These are phyloP conservation scores for Fusarium xyrophilum DNA, from an alignment of 2,329 filamentous ascomycete species.

Conservation along the genomic window DNA sequence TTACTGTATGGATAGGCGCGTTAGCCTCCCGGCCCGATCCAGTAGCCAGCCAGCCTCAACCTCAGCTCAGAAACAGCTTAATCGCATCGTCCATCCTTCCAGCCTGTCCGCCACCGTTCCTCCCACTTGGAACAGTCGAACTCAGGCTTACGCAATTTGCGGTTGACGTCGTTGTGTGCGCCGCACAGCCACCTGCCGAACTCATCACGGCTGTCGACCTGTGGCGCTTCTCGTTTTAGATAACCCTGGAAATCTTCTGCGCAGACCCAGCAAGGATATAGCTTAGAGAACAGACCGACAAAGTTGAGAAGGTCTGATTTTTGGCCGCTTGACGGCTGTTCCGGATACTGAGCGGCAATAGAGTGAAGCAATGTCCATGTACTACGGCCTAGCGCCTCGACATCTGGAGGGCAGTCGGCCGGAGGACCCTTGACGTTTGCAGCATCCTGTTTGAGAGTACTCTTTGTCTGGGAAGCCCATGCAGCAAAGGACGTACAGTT, in stretches of 20 bases:
- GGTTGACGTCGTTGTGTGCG: slow-evolving; percentile 86
- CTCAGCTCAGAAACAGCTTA: slow-evolving; percentile 44
- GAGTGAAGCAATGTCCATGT: slow-evolving; percentile 95
- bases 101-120: slow-evolving; percentile 92
- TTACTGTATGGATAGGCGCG: slow-evolving; percentile 1
- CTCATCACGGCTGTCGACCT: slow-evolving; percentile 65
- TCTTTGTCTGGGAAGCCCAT: slow-evolving; percentile 63
- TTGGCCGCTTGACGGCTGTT: slow-evolving; percentile 68
- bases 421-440: slow-evolving; percentile 50
- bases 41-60: slow-evolving; percentile 16
- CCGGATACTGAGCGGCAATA: slow-evolving; percentile 86
- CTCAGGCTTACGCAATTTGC: slow-evolving; percentile 84
- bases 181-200: slow-evolving; percentile 85
- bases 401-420: slow-evolving; percentile 85
- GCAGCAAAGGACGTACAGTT: slow-evolving; percentile 45
- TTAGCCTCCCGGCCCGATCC: slow-evolving; percentile 5
- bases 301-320: slow-evolving; percentile 81
- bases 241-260: slow-evolving; percentile 89
- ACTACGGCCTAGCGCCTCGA: slow-evolving; percentile 82
- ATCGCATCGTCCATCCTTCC: slow-evolving; percentile 72
- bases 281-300: slow-evolving; percentile 77
- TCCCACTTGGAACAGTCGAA: slow-evolving; percentile 94
- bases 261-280: slow-evolving; percentile 97
- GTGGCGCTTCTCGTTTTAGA: slow-evolving; percentile 74
- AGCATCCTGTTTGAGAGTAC: slow-evolving; percentile 47